Percentiles rank a stretch among this genome's conserved stretches.
These are phyloP conservation scores for Carex parvula DNA, from an alignment of 176 grass and related monocot genomes.

Conservation along the genomic window DNA sequence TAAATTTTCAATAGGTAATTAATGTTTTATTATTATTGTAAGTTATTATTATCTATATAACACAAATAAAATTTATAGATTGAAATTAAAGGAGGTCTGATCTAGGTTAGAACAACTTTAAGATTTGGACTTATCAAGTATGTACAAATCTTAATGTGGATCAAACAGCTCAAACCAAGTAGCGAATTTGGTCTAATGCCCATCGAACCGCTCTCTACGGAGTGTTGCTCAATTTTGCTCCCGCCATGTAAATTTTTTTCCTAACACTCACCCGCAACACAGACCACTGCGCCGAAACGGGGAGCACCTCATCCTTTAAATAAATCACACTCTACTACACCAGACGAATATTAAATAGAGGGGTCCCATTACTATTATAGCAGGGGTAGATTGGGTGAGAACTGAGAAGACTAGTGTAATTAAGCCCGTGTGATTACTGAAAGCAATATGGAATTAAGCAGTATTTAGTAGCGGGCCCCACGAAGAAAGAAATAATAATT, in stretches of 20 bases:
- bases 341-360: slow-evolving; percentile 22
- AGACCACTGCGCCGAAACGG: background rate
- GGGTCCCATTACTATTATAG: background rate
- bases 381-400: background rate
- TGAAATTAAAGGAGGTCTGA: no score
- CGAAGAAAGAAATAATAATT: background rate
- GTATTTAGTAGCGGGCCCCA: background rate
- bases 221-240: background rate
- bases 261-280: background rate
- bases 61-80: no score
- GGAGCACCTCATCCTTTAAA: background rate
- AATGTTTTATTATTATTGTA: background rate
- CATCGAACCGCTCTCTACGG: no score
- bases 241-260: background rate
- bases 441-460: background rate
- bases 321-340: slow-evolving; percentile 6
- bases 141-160: no score
- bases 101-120: no score
- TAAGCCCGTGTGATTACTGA: slow-evolving; percentile 21
- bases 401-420: slow-evolving; percentile 3
- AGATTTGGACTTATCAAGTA: no score
- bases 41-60: background rate
- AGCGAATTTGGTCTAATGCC: no score
- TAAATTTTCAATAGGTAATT: no score
- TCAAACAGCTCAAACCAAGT: no score